Evolutionary conservation across 257 asterid genomes (phyloP), one percentile per base, ranked within the genome.

Genomic region (Hygrophila difformis): DNA sequence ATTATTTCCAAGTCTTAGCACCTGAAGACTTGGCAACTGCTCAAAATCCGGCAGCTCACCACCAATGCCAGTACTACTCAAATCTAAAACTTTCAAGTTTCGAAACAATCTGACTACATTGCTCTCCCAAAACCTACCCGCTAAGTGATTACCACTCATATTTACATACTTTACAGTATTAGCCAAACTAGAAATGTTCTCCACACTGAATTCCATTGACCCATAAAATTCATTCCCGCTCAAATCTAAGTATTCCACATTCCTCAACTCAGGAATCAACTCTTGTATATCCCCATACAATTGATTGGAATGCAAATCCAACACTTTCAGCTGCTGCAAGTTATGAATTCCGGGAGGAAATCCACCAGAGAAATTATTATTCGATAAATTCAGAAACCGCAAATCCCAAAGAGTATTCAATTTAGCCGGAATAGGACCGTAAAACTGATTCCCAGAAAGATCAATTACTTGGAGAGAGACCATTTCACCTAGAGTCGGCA

Each of bases 351-450:
- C 87, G 5, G 18, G 20, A 0, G 95, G 95, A 34, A 72, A 75
- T 40, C 77, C 74, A n/a, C 75, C 78, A 12, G 77, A 56, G 40
- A 84, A 77, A 20, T 68, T 55, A 20, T 84, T 84, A 18, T 46
- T 69, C 0, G 93, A 80, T 45, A 84, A 67, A 62, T 84, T 84
- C 12, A 80, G 60, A 44, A 54, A 67, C 57, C 62, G 71, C 55
- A 84, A 60, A 6, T 66, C 70, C 89, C 89, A 80, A 3, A 84
- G 72, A 24, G 72, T 74, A 38, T 65, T 68, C 20, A 84, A 18
- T 7, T 78, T 57, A 16, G 57, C 70, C 0, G 95, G 95, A 34
- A 84, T 64, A 1, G 93, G 93, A n/a, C 95, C 95, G 40, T 68
- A 64, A 44, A 84, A 84, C 47, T 57, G 71, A 34, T 84, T 84